Base-by-base conservation (phyloP, 2,329 filamentous ascomycete species). In the Arthrobotrys conoides region DNA sequence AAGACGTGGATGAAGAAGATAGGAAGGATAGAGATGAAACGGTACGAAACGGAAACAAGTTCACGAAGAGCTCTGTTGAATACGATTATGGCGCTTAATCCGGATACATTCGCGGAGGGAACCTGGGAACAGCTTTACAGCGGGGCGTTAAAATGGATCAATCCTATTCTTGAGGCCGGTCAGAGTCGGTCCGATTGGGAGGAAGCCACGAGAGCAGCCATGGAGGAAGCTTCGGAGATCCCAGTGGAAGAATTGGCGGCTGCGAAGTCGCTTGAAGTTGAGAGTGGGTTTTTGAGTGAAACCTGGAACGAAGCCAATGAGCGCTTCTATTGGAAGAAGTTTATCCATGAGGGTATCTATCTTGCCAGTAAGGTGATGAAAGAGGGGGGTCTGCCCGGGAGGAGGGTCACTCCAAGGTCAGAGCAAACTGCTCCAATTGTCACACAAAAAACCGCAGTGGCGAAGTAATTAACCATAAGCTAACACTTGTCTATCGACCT, bases 291-390 rank as follows among this genome's bases (percentile, higher is more conserved):
- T 44, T 33, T 75, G 10, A 75, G 71, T 14, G 41, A 63, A n/a
- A 69, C 71, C 6, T 75, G 71, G 71, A 69, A 75, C 57, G 64
- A 75, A 36, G 64, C 63, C 1, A 75, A 75, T 22, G 64, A 69
- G 5, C 41, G 55, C 5, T 75, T 68, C 46, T 75, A 75, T 18
- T 75, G 71, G 71, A 68, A 69, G 33, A 68, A 69, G 46, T 75
- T 75, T 38, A 69, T 75, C 36, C 71, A 68, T 33, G 71, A 75
- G 53, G 71, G 71, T 49, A 75, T 75, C 8, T 75, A 75, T 38
- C 71, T 75, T 38, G 71, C 71, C 16, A 69, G 64, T 48, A 75
- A 68, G 55, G 49, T 75, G 22, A 64, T 68, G 36, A 75, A 75
- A 24, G 64, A 68, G 38, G 71, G 53, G 9, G 71, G 53, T 22